Conservation (phyloP, 441 rosid species). For the Kokia cookei region DNA sequence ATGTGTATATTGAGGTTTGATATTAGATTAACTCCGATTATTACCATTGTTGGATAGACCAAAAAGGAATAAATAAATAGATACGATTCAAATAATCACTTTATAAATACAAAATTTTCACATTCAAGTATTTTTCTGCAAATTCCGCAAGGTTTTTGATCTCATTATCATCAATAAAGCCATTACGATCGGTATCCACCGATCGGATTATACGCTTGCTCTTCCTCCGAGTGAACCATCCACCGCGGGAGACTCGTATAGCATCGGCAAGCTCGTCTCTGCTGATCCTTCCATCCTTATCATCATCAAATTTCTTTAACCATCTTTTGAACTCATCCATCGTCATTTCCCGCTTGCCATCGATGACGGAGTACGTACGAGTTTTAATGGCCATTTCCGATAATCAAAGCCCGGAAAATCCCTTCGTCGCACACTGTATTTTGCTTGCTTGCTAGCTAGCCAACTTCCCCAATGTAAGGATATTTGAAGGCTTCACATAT, state of each 20-base stretch:
- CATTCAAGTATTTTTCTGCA: constrained; percentile 6
- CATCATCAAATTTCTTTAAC: background rate
- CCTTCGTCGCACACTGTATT: background rate
- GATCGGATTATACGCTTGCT: constrained; percentile 9
- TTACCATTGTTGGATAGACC: background rate
- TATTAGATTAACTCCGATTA: background rate
- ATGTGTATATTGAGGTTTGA: background rate
- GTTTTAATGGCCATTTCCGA: constrained; percentile 1
- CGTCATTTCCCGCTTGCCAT: constrained; percentile 9
- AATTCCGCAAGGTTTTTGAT: constrained; percentile 13
- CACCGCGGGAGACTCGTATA: constrained; percentile 23
- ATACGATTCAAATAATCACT: background rate
- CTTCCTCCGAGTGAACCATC: constrained; percentile 30
- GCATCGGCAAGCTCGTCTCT: constrained; percentile 30
- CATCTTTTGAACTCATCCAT: constrained; percentile 5
- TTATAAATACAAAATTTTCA: background rate
- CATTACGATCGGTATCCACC: constrained; percentile 30
- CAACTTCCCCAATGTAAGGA: background rate
- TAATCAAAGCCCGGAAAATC: background rate
- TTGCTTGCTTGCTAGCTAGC: background rate
- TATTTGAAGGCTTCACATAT: background rate
- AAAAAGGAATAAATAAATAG: background rate
- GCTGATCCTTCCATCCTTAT: constrained; percentile 30
- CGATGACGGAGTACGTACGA: background rate
- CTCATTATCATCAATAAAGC: constrained; percentile 35